These are phyloP conservation scores for Silene uniflora DNA, from an alignment of 148 eudicot genomes.

Conservation along the genomic window DNA sequence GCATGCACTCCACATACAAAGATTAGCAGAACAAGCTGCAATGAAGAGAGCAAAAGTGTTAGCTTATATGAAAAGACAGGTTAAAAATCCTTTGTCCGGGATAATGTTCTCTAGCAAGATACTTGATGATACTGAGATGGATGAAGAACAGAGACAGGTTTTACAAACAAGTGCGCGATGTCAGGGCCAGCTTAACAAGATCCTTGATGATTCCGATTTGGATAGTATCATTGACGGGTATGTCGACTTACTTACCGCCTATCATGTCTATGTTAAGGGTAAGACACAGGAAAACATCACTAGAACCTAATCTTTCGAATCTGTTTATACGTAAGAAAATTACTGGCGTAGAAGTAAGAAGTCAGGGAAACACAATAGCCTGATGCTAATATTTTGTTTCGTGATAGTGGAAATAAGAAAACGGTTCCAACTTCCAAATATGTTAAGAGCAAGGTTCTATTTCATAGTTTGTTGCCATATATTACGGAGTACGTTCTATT, in stretches of 20 bases:
- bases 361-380: too few relatives aligned
- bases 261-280: neutral
- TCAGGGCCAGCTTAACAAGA: conserved; percentile 76
- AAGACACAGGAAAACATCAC: too few relatives aligned
- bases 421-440: too few relatives aligned
- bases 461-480: too few relatives aligned
- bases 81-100: conserved; percentile 74
- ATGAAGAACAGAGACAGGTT: conserved; percentile 57
- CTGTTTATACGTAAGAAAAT: too few relatives aligned
- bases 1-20: conserved; percentile 79
- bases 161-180: conserved; percentile 65
- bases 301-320: too few relatives aligned
- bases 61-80: conserved; percentile 72
- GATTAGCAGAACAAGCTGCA: conserved; percentile 76
- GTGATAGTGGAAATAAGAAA: too few relatives aligned
- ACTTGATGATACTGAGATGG: conserved; percentile 63
- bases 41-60: conserved; percentile 59
- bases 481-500: too few relatives aligned
- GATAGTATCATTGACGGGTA: conserved; percentile 91
- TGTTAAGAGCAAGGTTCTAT: too few relatives aligned
- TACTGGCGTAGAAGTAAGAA: too few relatives aligned
- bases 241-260: neutral
- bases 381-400: too few relatives aligned
- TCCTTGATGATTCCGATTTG: conserved; percentile 84
- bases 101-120: conserved; percentile 61